Evolutionary conservation across 2,329 filamentous ascomycete genomes (phyloP).

Genomic region (Penicillium concentricum): DNA sequence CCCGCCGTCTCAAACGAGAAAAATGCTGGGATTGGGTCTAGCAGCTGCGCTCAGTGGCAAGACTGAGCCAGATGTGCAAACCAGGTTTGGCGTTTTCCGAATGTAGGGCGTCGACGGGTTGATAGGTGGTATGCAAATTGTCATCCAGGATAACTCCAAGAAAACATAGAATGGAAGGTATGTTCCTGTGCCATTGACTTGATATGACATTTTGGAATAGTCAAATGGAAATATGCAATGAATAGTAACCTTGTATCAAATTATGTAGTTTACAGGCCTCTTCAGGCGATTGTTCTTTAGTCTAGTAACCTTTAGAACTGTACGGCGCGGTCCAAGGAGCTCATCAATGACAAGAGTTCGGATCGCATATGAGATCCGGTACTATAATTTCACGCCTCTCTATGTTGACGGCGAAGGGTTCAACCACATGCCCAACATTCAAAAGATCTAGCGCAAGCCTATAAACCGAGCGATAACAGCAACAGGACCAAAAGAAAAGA

Average conservation of each 20-base stretch:
- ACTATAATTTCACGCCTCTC: background rate
- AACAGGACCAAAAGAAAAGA: slow-evolving; percentile 4
- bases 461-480: background rate
- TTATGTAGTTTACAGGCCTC: background rate
- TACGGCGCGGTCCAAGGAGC: background rate
- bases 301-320: background rate
- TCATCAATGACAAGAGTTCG: background rate
- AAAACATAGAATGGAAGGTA: background rate
- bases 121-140: background rate
- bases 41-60: slow-evolving; percentile 69
- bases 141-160: background rate
- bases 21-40: slow-evolving; percentile 70
- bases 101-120: slow-evolving; percentile 56
- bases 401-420: background rate
- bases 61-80: slow-evolving; percentile 57
- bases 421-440: background rate
- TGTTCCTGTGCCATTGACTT: background rate
- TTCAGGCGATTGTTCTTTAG: background rate
- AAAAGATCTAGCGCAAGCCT: background rate
- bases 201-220: background rate
- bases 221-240: background rate
- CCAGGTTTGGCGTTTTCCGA: slow-evolving; percentile 76
- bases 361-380: background rate
- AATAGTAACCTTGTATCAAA: background rate
- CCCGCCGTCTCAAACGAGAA: slow-evolving; percentile 71